Percentiles rank a stretch among this genome's conserved stretches.
Conservation (phyloP, 2,329 filamentous ascomycete genomes). For the Pseudogymnoascus sp. region DNA sequence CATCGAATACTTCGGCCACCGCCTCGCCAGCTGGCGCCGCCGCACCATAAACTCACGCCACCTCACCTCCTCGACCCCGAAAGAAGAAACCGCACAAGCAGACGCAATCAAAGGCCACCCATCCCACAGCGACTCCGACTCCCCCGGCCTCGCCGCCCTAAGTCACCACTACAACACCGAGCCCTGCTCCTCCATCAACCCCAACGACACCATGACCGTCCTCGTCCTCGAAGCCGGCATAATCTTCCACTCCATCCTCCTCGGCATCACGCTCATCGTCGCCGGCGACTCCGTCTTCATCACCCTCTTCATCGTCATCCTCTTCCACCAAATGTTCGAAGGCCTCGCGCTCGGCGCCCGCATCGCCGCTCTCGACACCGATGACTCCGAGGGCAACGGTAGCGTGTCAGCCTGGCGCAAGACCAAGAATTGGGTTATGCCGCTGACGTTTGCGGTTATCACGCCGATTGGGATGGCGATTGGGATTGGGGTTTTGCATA, state of each 20-base stretch:
- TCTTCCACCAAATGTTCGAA: constrained; percentile 75
- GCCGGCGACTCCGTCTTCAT: constrained; percentile 48
- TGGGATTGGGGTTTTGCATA: constrained; percentile 60
- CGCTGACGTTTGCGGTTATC: constrained; percentile 55
- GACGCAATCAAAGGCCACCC: background rate
- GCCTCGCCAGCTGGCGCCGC: constrained; percentile 39
- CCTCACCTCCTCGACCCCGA: background rate
- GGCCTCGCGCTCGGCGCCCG: constrained; percentile 65
- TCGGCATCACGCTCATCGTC: constrained; percentile 56
- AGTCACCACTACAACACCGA: constrained; percentile 4
- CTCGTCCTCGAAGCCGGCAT: constrained; percentile 65
- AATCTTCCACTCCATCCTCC: constrained; percentile 64
- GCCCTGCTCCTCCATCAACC: background rate
- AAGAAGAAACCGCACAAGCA: background rate
- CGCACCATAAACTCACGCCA: background rate
- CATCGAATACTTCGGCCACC: constrained; percentile 58
- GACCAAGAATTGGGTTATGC: constrained; percentile 52
- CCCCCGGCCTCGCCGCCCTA: background rate
- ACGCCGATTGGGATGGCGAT: constrained; percentile 77
- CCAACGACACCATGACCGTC: constrained; percentile 48
- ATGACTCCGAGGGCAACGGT: background rate
- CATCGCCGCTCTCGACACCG: constrained; percentile 44
- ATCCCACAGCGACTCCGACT: background rate
- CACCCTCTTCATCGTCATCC: constrained; percentile 57
- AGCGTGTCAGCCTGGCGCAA: background rate